Conservation (phyloP, 768 basidiomycete species). For the Leucogyrophana mollusca region DNA sequence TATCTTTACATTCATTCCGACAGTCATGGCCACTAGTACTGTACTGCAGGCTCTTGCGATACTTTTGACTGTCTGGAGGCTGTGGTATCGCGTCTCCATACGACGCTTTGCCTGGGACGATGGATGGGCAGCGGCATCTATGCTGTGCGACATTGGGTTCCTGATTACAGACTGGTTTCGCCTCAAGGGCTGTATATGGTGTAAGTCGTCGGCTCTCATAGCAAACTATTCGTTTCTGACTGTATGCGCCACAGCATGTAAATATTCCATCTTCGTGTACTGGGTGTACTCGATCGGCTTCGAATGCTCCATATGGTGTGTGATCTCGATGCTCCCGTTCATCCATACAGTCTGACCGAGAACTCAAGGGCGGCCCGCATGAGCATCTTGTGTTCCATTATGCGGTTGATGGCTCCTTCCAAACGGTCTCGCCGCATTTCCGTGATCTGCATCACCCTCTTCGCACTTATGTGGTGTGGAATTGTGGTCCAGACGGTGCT, state of each 20-base stretch:
- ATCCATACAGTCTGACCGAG: neutral
- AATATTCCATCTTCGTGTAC: conserved; percentile 11
- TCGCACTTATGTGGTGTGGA: neutral
- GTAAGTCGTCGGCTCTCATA: no score
- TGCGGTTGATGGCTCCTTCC: no score
- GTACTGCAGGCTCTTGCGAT: neutral
- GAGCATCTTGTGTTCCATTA: no score
- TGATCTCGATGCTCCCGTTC: neutral
- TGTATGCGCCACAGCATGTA: no score
- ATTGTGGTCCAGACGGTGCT: neutral
- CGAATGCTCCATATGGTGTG: conserved; percentile 20
- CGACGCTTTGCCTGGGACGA: neutral
- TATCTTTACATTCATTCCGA: no score
- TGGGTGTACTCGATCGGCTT: conserved; percentile 19
- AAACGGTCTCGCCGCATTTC: no score
- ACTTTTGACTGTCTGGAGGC: conserved; percentile 12
- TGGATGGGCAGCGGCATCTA: neutral
- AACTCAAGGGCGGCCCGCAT: no score
- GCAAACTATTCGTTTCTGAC: no score
- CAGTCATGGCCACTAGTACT: neutral
- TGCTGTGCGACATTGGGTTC: no score
- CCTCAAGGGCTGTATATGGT: no score
- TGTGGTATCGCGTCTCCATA: conserved; percentile 9
- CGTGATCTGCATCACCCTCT: neutral
- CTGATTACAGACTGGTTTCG: no score